phyloP scores from a whole-genome alignment of 2,329 filamentous ascomycete species.

The Herpomyces periplanetae region DNA sequence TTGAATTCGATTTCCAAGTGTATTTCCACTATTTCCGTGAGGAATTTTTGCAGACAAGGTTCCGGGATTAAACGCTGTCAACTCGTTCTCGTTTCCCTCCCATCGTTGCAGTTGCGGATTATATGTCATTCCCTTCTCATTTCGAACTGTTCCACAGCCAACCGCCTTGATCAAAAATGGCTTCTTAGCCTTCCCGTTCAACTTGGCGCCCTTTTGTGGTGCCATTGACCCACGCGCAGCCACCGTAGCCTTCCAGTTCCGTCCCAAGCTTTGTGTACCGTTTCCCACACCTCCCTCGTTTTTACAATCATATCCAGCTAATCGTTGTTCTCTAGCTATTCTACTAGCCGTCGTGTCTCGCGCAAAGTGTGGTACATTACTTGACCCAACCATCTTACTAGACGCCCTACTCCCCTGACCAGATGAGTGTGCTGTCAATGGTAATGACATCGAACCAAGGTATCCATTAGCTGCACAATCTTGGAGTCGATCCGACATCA shows the following conservation, averaged over 20 bases:
- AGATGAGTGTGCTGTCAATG: no score
- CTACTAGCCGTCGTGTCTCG: conserved; percentile 23
- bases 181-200: conserved; percentile 14
- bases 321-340: conserved; percentile 21
- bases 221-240: conserved; percentile 12
- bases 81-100: conserved; percentile 77
- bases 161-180: conserved; percentile 68
- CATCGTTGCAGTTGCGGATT: conserved; percentile 54
- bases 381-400: conserved; percentile 13
- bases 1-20: conserved; percentile 5
- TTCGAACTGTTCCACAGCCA: conserved; percentile 12
- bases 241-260: conserved; percentile 18
- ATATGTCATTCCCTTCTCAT: conserved; percentile 78
- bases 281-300: conserved; percentile 10
- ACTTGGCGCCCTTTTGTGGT: conserved; percentile 10
- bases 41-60: conserved; percentile 8
- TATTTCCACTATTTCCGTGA: conserved; percentile 6
- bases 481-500: conserved; percentile 9
- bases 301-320: conserved; percentile 8
- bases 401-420: no score
- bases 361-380: conserved; percentile 19
- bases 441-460: no score
- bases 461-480: conserved; percentile 1
- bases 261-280: conserved; percentile 13
- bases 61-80: conserved; percentile 30